Evolutionary conservation across 176 grass and related monocot species (phyloP).

Genomic region (Ananas comosus): DNA sequence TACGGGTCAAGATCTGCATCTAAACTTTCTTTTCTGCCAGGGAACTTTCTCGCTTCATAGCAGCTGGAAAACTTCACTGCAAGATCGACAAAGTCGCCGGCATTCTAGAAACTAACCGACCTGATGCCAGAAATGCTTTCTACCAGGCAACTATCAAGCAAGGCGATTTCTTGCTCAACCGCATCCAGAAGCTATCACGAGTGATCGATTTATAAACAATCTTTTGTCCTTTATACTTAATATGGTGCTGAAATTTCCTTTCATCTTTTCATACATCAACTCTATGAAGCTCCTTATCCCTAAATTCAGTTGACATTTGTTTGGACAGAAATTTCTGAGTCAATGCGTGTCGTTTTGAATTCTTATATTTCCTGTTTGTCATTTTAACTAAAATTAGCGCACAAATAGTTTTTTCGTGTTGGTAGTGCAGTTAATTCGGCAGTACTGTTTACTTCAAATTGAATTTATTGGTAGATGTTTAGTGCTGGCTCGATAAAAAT

Average conservation of each 20-base stretch:
- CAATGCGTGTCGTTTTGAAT: too few relatives aligned
- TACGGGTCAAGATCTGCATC: neutral
- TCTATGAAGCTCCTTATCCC: too few relatives aligned
- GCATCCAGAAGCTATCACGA: conserved; percentile 89
- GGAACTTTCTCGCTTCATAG: conserved; percentile 95
- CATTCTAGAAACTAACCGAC: conserved; percentile 83
- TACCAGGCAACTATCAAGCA: conserved; percentile 99
- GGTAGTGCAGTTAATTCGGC: too few relatives aligned
- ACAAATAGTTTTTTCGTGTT: too few relatives aligned
- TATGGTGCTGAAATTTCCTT: neutral
- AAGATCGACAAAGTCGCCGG: conserved; percentile 98
- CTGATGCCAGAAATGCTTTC: conserved; percentile 82
- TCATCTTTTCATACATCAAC: neutral
- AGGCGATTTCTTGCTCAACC: conserved; percentile 90
- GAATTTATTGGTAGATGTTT: too few relatives aligned
- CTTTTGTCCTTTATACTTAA: neutral
- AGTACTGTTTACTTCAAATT: too few relatives aligned
- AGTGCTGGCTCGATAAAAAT: too few relatives aligned
- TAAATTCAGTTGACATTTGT: too few relatives aligned
- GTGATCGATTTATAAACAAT: conserved; percentile 78
- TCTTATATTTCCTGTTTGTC: too few relatives aligned
- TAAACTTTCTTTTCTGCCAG: conserved; percentile 15
- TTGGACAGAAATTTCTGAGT: too few relatives aligned
- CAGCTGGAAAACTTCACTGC: conserved; percentile 94
- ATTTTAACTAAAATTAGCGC: too few relatives aligned